Evolutionary conservation across 768 basidiomycete genomes (phyloP), one percentile per base, ranked within the genome.

Genomic region (Chiua virens): DNA sequence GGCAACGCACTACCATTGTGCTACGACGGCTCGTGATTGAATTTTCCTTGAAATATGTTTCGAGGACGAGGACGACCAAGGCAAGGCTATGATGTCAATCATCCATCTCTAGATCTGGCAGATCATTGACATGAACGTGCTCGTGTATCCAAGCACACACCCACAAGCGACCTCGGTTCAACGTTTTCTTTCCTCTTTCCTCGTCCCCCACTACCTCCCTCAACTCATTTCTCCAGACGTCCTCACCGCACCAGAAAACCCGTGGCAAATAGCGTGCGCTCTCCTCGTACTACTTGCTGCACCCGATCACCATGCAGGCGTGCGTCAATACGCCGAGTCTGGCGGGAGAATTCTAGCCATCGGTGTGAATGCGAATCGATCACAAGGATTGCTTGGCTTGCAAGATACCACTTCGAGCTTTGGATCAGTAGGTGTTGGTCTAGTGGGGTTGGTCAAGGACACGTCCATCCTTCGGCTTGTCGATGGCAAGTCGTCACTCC

Each of bases 221-320:
- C 89, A 91, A 52, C 67, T 81, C 15, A 75, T 93, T 45, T 73
- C 82, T 0, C 75, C 77, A 11, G 71, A 79, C 36, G 65, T 79
- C 3, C 71, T 98, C 6, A 69, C 75, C 1, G 71, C 76, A 0
- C 85, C 75, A 10, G 73, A 78, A 1, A 83, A 86, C 40, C 93
- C 94, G 18, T 98, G 94, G 95, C 67, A 80, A 34, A 62, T 73
- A 7, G 77, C 79, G 10, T 95, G 92, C 63, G 85, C 86, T 3
- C 74, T 96, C 2, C 79, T 98, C 17, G 86, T 94, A 44, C 71
- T 96, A 83, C 89, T n/a, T 77, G 83, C 49, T 79, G 79, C 42
- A 18, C 78, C 68, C 9, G 64, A 74, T 56, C 61, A 67, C 45
- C 68, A 72, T 21, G 46, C 72, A 10, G 65, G 76, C 3, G 81